Evolutionary conservation across 2,329 filamentous ascomycete species (phyloP), one percentile per base, ranked within the genome.

Genomic region (Neonectria ditissima): DNA sequence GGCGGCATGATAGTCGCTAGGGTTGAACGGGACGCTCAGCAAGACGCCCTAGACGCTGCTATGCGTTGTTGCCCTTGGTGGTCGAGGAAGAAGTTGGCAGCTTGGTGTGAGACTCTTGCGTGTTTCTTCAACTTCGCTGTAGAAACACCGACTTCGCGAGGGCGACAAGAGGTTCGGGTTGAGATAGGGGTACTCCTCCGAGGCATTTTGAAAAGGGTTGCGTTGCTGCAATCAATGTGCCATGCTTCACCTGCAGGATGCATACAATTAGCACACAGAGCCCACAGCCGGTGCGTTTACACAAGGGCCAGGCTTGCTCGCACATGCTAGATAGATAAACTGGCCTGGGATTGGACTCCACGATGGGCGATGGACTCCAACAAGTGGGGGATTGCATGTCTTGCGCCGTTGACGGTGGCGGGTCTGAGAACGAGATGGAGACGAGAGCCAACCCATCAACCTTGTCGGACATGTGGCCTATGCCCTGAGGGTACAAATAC

Each of bases 281-380:
- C 16, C 10, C 20, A 39, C 16, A 48, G 26, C 14, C 24, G 22
- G 34, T n/a, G 26, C 22, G 18, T 26, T 18, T 37, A 20, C 47
- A 30, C 45, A 30, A 62, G 47, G 30, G 34, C 48, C 37, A 34
- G 20, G 47, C 59, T 45, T 51, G 53, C 11, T 39, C 7, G 22
- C 16, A 13, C 9, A 62, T 62, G 59, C 20, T 37, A 52, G 59
- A 56, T 61, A 39, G 22, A 61, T 39, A 45, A 28, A 32, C 18
- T 50, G 41, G 43, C 43, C 57, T 50, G 30, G 20, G 43, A 37
- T 28, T 30, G 11, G 52, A 32, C 53, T 59, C 48, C 22, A 41
- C 30, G 47, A 55, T 61, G 20, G 43, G 51, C 14, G 44, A 58
- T 44, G 30, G 32, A 41, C 45, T 10, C 20, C 5, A 32, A 39